These are phyloP conservation scores for Apiotrichum sp. DNA, from an alignment of 1,284 basidiomycete genomes.

Conservation along the genomic window DNA sequence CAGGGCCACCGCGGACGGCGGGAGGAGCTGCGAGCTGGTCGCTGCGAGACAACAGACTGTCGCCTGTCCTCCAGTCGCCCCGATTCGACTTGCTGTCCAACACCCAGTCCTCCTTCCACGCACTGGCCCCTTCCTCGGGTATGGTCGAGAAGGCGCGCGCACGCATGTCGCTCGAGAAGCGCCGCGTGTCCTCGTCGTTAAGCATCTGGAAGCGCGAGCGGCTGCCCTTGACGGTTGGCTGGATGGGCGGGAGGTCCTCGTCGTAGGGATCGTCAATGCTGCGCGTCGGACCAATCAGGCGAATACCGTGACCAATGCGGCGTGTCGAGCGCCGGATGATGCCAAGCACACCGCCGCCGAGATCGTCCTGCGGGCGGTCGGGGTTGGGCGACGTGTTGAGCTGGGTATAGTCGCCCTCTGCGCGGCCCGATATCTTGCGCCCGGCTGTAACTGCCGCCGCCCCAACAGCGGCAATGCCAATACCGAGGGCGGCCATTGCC, in stretches of 20 bases:
- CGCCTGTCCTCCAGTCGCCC: not conserved
- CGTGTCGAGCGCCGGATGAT: conserved; percentile 21
- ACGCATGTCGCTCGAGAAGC: conserved; percentile 4
- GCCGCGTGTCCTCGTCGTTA: conserved; percentile 32
- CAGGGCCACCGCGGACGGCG: conserved; percentile 32
- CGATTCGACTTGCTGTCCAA: not conserved
- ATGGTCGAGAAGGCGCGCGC: not conserved
- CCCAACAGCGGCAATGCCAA: not conserved
- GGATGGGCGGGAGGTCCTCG: not conserved
- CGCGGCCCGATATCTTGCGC: not conserved
- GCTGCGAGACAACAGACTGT: not conserved
- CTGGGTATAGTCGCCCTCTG: conserved; percentile 1
- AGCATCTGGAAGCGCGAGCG: conserved; percentile 30
- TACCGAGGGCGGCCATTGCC: not conserved
- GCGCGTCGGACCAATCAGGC: conserved; percentile 20
- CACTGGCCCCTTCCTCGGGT: not conserved
- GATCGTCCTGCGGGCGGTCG: not conserved
- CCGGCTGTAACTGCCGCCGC: not conserved
- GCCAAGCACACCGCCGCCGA: not conserved
- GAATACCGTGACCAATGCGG: conserved; percentile 27
- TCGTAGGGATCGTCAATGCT: conserved; percentile 1
- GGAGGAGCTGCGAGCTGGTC: not conserved
- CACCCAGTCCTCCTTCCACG: not conserved
- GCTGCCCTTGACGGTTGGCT: conserved; percentile 1
- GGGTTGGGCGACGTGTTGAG: not conserved